These are phyloP conservation scores for Endoconidiophora laricicola DNA, from an alignment of 2,329 filamentous ascomycete genomes.

Conservation along the genomic window DNA sequence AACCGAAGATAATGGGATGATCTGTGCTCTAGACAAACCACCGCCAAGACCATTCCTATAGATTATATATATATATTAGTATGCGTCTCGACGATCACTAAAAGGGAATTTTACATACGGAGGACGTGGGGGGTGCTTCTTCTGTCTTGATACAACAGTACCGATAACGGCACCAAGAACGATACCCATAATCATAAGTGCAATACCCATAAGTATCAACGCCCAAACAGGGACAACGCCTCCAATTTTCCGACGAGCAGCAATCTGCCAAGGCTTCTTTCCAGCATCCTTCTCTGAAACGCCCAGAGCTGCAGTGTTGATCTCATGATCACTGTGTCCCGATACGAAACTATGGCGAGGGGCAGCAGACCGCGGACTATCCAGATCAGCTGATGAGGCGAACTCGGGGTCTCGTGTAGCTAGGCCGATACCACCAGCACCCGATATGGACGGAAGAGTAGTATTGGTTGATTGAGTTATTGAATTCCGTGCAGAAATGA, in stretches of 20 bases:
- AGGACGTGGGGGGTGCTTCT: constrained; percentile 6
- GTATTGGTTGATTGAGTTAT: not conserved
- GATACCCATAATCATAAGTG: constrained; percentile 34
- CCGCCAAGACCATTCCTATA: not conserved
- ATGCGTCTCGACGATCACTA: not conserved
- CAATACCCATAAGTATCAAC: constrained; percentile 31
- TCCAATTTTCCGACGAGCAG: constrained; percentile 38
- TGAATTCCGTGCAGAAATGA: not conserved
- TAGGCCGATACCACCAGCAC: constrained; percentile 44
- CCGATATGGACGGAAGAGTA: constrained; percentile 25
- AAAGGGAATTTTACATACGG: not conserved
- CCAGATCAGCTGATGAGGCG: constrained; percentile 35
- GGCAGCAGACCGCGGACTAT: constrained; percentile 31
- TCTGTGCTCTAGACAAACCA: not conserved
- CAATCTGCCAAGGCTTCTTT: constrained; percentile 33
- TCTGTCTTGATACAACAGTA: constrained; percentile 23
- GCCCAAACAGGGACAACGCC: constrained; percentile 47
- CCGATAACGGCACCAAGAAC: constrained; percentile 42
- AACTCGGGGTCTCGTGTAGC: constrained; percentile 47
- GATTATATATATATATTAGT: not conserved
- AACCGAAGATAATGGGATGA: constrained; percentile 10
- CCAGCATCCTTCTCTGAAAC: constrained; percentile 31
- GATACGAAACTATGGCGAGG: constrained; percentile 36
- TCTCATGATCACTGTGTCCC: constrained; percentile 34
- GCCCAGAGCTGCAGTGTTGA: constrained; percentile 32